Evolutionary conservation across 2,329 filamentous ascomycete genomes (phyloP).

Genomic region (Colletotrichum chrysophilum): DNA sequence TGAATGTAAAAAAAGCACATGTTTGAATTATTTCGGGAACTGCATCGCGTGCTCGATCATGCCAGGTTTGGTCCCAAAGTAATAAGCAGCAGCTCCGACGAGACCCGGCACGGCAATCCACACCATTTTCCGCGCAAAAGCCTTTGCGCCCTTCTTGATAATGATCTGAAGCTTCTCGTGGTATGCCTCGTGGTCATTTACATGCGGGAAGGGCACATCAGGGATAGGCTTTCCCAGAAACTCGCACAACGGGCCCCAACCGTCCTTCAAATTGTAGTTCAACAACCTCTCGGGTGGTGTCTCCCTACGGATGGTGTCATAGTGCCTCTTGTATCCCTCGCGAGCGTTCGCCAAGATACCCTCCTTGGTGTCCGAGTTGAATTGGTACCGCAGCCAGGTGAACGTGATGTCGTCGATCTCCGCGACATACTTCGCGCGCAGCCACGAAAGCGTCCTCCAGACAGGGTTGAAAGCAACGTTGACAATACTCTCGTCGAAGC

Average conservation of each 20-base stretch:
- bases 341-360: constrained; percentile 19
- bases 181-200: constrained; percentile 13
- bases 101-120: neutral
- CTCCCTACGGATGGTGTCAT: neutral
- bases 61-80: neutral
- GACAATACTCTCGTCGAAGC: constrained; percentile 28
- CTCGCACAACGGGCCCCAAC: constrained; percentile 40
- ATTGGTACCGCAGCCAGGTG: constrained; percentile 32
- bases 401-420: constrained; percentile 17
- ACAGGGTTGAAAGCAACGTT: constrained; percentile 26
- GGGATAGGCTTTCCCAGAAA: constrained; percentile 39
- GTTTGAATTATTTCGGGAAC: neutral
- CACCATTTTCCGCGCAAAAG: neutral
- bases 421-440: constrained; percentile 24
- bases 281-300: constrained; percentile 3
- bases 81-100: neutral
- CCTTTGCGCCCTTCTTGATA: neutral
- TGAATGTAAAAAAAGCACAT: neutral
- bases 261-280: constrained; percentile 28
- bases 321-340: neutral
- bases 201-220: constrained; percentile 23
- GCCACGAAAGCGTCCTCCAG: constrained; percentile 24
- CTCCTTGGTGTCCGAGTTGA: neutral
- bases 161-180: constrained; percentile 1
- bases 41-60: neutral